Evolutionary conservation across 768 basidiomycete genomes (phyloP).

Genomic region (Chalciporus chontae): DNA sequence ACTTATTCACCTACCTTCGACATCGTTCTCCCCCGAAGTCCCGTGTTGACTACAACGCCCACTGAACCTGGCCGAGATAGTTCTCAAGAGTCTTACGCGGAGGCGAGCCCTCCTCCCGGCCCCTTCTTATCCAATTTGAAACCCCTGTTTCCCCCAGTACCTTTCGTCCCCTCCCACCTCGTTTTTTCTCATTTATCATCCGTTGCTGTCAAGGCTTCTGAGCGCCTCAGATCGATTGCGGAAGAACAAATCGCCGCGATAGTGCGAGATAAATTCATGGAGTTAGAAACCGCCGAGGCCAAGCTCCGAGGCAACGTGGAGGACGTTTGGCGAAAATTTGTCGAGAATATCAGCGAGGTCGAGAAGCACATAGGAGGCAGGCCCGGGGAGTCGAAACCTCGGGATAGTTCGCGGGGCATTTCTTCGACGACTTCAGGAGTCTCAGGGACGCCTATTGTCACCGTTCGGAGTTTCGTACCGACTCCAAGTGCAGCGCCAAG

Average conservation of each 20-base stretch:
- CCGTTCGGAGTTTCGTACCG: constrained; percentile 58
- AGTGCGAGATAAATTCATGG: constrained; percentile 49
- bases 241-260: constrained; percentile 56
- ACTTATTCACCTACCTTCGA: constrained; percentile 45
- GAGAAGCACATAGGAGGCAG: constrained; percentile 36
- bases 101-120: constrained; percentile 19
- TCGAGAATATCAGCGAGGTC: constrained; percentile 42
- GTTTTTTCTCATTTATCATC: constrained; percentile 63
- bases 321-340: constrained; percentile 58
- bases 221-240: constrained; percentile 49
- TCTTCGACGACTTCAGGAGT: constrained; percentile 19
- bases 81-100: constrained; percentile 25
- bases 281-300: constrained; percentile 54
- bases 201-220: constrained; percentile 53
- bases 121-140: constrained; percentile 51
- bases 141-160: constrained; percentile 69
- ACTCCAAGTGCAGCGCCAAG: constrained; percentile 35
- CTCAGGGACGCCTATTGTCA: constrained; percentile 34
- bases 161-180: constrained; percentile 73
- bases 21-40: constrained; percentile 38
- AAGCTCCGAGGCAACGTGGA: constrained; percentile 57
- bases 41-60: constrained; percentile 20
- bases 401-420: constrained; percentile 22
- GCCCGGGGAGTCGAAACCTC: constrained; percentile 12
- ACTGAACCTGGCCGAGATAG: constrained; percentile 24